These are phyloP conservation scores for Graphium sp. DNA, from an alignment of 2,329 filamentous ascomycete species.

Conservation along the genomic window DNA sequence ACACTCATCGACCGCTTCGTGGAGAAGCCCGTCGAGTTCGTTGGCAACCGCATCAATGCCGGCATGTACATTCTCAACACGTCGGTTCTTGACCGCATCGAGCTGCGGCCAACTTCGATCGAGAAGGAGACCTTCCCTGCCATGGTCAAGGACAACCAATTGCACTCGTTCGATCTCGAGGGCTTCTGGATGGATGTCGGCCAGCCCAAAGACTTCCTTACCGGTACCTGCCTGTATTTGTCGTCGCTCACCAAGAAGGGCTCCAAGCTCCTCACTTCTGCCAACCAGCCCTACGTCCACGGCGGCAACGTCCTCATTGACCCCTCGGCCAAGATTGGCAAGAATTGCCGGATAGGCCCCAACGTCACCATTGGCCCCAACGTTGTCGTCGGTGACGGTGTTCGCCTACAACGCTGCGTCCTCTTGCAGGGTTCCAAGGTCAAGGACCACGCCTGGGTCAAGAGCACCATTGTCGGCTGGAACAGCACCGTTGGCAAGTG, in stretches of 20 bases:
- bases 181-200: conserved; percentile 99
- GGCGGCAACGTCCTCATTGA: conserved; percentile 94
- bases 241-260: conserved; percentile 81
- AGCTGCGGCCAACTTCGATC: conserved; percentile 90
- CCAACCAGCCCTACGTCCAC: conserved; percentile 65
- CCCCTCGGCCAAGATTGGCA: conserved; percentile 86
- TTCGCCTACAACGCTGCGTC: conserved; percentile 84
- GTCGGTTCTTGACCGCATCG: conserved; percentile 76
- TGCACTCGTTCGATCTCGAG: conserved; percentile 92
- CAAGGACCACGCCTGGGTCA: conserved; percentile 98
- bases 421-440: conserved; percentile 79
- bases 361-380: conserved; percentile 93
- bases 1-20: conserved; percentile 96
- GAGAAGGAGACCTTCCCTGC: conserved; percentile 98
- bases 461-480: conserved; percentile 97
- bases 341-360: conserved; percentile 94
- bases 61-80: conserved; percentile 98
- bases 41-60: conserved; percentile 96
- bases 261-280: conserved; percentile 64
- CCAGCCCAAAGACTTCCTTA: conserved; percentile 96
- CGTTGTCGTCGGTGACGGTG: conserved; percentile 84
- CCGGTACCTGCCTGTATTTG: conserved; percentile 90
- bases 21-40: conserved; percentile 97
- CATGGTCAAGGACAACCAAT: conserved; percentile 73
- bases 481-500: conserved; percentile 91